A percentile compares a stretch with the other conserved stretches of the same genome.
Conservation (phyloP, 2,329 filamentous ascomycete species). For the Penicillium freii region DNA sequence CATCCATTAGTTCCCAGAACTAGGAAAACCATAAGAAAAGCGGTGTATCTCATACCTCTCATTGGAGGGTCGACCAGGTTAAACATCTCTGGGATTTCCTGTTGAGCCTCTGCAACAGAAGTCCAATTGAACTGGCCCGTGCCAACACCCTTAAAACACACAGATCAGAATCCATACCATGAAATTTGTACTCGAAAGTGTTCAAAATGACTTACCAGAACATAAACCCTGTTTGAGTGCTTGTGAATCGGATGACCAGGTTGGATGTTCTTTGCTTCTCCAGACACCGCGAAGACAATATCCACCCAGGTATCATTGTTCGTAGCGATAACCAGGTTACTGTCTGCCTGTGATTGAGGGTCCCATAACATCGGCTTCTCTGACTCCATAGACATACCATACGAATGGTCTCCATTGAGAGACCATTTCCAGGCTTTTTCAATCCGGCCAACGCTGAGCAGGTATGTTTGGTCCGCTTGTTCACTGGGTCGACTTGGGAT, state of each 20-base stretch:
- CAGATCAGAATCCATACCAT: background rate
- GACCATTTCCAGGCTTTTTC: conserved; percentile 6
- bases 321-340: background rate
- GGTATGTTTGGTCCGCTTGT: background rate
- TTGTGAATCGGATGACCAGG: conserved; percentile 8
- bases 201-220: background rate
- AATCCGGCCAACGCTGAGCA: background rate
- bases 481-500: background rate
- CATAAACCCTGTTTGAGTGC: conserved; percentile 3
- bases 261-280: background rate
- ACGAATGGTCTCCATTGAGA: background rate
- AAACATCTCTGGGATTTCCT: conserved; percentile 1
- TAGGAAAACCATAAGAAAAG: background rate
- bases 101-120: conserved; percentile 1
- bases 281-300: background rate
- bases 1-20: background rate
- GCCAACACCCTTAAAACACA: background rate
- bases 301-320: conserved; percentile 7
- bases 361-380: conserved; percentile 7
- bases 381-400: background rate
- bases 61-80: conserved; percentile 5
- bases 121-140: conserved; percentile 4
- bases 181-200: no score
- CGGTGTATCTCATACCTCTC: conserved; percentile 1
- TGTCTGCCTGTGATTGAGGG: background rate